Evolutionary conservation across 176 grass and related monocot species (phyloP), one percentile per base, ranked within the genome.

Genomic region (Poa annua): DNA sequence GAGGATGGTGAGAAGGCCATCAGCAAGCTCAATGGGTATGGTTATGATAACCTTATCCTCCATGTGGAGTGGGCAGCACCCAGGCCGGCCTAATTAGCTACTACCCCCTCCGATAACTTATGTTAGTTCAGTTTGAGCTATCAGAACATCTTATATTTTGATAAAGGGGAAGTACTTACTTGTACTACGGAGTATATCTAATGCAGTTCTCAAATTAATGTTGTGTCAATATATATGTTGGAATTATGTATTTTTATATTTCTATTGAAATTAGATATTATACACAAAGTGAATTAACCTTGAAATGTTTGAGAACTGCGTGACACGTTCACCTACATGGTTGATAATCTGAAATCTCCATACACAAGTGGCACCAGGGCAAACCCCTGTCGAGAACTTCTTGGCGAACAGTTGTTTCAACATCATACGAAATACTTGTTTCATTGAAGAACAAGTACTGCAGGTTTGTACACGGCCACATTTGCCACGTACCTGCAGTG

Each of bases 11-110:
- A 93, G 53, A 92, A 83, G 81, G 90, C 94, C 14, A 97, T 93
- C 56, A 91, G 90, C 78, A 97, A 97, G 84, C 90, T 97, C 64
- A 97, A 97, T 71, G 94, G 94, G 2, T 97, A 97, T 78, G 94
- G 94, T 36, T 97, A 97, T 66, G 94, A 97, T 73, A 97, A 97
- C 75, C 88, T 97, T 66, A 97, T 97, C 86, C 86, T 97, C 15
- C 77, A 91, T n/a, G 94, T 97, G 7, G 94, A 97, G 77, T 93
- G 88, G 94, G 94, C 94, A 33, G 88, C 94, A 13, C 94, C 94
- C 11, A 85, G 90, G 81, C 94, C 94, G 90, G 81, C 94, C 94
- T 22, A 71, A 11, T n/a, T 92, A 86, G 68, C 25, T 71, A 15
- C 13, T 49, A 47, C 29, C 29, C 29, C 29, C 29, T 29, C 29